Evolutionary conservation across 768 basidiomycete species (phyloP).

Genomic region (Tylopilus rubrobrunneus): DNA sequence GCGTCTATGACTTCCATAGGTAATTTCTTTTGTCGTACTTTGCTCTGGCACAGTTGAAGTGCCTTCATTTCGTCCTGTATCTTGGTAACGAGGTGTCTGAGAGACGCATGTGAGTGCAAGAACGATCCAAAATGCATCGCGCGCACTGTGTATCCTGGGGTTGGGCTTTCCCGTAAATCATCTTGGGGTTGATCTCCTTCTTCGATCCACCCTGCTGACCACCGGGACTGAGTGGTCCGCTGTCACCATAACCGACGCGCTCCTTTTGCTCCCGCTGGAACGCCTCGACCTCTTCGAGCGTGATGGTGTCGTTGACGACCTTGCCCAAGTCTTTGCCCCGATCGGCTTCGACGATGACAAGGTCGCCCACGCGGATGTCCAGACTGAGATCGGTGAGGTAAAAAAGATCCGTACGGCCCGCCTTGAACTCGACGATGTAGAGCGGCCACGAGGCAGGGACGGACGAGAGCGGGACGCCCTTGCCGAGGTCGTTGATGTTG

Average conservation of each 20-base stretch:
- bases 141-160: slow-evolving; percentile 76
- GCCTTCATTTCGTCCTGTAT: slow-evolving; percentile 90
- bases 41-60: slow-evolving; percentile 83
- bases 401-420: slow-evolving; percentile 91
- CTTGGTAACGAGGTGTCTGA: slow-evolving; percentile 74
- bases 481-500: slow-evolving; percentile 63
- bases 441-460: slow-evolving; percentile 86
- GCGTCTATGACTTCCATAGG: slow-evolving; percentile 99
- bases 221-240: slow-evolving; percentile 50
- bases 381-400: slow-evolving; percentile 72
- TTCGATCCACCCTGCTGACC: slow-evolving; percentile 44
- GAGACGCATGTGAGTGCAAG: slow-evolving; percentile 4
- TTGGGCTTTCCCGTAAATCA: slow-evolving; percentile 88
- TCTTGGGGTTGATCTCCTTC: slow-evolving; percentile 96
- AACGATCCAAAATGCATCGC: background rate
- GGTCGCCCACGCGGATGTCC: slow-evolving; percentile 76
- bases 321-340: slow-evolving; percentile 91
- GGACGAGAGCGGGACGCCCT: slow-evolving; percentile 81
- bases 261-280: slow-evolving; percentile 82
- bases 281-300: slow-evolving; percentile 83
- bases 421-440: slow-evolving; percentile 97
- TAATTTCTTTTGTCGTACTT: slow-evolving; percentile 89
- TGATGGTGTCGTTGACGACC: slow-evolving; percentile 88
- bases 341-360: slow-evolving; percentile 97
- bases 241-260: slow-evolving; percentile 39